Evolutionary conservation across 768 basidiomycete species (phyloP).

Genomic region (Boletus patriciae): DNA sequence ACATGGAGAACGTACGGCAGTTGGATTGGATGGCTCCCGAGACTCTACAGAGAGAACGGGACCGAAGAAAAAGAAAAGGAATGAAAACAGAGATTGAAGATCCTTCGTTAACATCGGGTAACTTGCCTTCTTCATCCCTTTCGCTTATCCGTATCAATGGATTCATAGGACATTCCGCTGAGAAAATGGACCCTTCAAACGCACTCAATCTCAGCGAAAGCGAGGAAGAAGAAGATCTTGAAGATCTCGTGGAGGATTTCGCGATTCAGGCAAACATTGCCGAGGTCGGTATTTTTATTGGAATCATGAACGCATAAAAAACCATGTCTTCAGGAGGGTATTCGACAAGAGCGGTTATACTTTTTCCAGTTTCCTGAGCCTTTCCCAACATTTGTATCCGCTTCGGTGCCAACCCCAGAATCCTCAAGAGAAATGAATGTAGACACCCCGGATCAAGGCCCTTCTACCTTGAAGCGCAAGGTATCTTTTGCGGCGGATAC

Average conservation of each 20-base stretch:
- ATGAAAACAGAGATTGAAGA: conserved; percentile 50
- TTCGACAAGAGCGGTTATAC: conserved; percentile 69
- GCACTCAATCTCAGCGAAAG: conserved; percentile 71
- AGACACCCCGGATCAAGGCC: conserved; percentile 29
- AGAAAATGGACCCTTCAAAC: conserved; percentile 47
- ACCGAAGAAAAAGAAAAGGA: conserved; percentile 37
- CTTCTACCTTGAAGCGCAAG: conserved; percentile 36
- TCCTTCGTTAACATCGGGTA: conserved; percentile 32
- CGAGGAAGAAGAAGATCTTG: conserved; percentile 78
- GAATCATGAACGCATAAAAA: background rate
- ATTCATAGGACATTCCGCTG: conserved; percentile 5
- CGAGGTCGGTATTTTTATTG: conserved; percentile 35
- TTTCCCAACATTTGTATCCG: conserved; percentile 69
- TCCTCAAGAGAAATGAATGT: conserved; percentile 36
- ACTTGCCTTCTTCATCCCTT: conserved; percentile 2
- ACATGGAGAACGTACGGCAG: conserved; percentile 72
- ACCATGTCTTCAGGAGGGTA: conserved; percentile 40
- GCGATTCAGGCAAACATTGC: conserved; percentile 39
- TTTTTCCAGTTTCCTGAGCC: conserved; percentile 90
- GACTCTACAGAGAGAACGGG: conserved; percentile 54
- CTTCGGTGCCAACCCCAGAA: conserved; percentile 30
- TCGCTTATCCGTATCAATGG: background rate
- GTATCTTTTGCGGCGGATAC: conserved; percentile 67
- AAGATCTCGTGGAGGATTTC: conserved; percentile 75
- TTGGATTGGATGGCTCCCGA: conserved; percentile 93